Evolutionary conservation across 176 grass and related monocot species (phyloP).

Genomic region (Phyllostachys edulis): DNA sequence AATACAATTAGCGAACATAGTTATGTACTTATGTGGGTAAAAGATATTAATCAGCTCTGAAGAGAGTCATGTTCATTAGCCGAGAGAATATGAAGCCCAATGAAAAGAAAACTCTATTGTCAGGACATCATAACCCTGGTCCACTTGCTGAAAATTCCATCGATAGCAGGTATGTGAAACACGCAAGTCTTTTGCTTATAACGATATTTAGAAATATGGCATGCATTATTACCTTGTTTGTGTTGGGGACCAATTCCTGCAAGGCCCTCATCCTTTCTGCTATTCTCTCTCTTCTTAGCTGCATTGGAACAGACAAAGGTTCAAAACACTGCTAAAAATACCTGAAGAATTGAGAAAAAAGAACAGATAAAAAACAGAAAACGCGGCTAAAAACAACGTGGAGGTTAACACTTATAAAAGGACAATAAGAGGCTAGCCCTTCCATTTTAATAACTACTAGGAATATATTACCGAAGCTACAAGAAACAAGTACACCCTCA

Average conservation of each 20-base stretch:
- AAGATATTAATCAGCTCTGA: neutral
- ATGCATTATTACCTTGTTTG: conserved; percentile 74
- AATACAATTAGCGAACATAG: neutral
- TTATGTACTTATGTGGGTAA: neutral
- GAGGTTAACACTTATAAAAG: neutral
- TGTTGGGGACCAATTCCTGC: conserved; percentile 93
- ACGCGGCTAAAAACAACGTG: neutral
- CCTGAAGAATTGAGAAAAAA: neutral
- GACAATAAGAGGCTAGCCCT: neutral
- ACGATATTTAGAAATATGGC: conserved; percentile 25
- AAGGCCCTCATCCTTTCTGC: conserved; percentile 92
- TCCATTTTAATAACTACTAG: neutral
- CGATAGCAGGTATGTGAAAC: neutral
- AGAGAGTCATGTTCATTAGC: conserved; percentile 16
- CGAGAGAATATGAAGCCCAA: conserved; percentile 4
- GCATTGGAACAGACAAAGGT: conserved; percentile 14
- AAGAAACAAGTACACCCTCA: conserved; percentile 11
- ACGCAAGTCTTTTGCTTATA: neutral
- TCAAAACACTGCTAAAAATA: conserved; percentile 8
- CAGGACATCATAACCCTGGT: conserved; percentile 25
- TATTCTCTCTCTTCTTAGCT: conserved; percentile 90
- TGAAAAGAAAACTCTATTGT: neutral
- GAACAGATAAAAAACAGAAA: neutral
- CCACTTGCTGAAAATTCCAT: conserved; percentile 31
- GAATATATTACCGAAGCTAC: conserved; percentile 6